These are phyloP conservation scores for Arthromyces matolae DNA, from an alignment of 768 basidiomycete genomes.

Conservation along the genomic window DNA sequence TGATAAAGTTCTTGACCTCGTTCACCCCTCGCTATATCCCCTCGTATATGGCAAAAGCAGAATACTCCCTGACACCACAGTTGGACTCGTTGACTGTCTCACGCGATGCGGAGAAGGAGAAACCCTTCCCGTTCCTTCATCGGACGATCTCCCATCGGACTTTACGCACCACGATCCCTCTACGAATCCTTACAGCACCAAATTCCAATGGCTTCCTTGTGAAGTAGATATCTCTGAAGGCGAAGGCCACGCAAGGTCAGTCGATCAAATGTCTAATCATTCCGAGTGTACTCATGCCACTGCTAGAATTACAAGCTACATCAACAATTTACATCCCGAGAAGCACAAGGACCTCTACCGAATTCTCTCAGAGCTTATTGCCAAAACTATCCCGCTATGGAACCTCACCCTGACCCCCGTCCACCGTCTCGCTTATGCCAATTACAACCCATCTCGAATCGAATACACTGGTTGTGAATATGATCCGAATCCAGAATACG, in stretches of 20 bases:
- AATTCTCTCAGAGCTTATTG: constrained; percentile 25
- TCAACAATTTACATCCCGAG: constrained; percentile 39
- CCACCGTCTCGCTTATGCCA: not conserved
- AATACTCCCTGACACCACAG: constrained; percentile 5
- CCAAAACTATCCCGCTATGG: constrained; percentile 30
- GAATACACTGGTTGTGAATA: constrained; percentile 13
- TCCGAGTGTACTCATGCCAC: not conserved
- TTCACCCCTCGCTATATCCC: constrained; percentile 39
- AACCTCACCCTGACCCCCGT: constrained; percentile 22
- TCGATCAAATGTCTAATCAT: not conserved
- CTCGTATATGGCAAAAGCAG: constrained; percentile 30
- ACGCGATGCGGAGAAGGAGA: constrained; percentile 15
- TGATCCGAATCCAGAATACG: constrained; percentile 15
- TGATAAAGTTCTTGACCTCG: constrained; percentile 37
- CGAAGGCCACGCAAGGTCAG: constrained; percentile 18
- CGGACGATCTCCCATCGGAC: not conserved
- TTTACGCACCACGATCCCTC: not conserved
- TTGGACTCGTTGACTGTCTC: constrained; percentile 15
- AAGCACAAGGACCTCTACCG: constrained; percentile 22
- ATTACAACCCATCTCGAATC: constrained; percentile 15
- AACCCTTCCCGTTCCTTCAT: constrained; percentile 6
- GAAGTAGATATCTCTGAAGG: constrained; percentile 27
- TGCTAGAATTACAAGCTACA: constrained; percentile 34
- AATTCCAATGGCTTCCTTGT: constrained; percentile 24
- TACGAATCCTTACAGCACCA: not conserved